Evolutionary conservation across 108 stramenopile genomes (phyloP).

Genomic region (Cyclostephanos tholiformis): DNA sequence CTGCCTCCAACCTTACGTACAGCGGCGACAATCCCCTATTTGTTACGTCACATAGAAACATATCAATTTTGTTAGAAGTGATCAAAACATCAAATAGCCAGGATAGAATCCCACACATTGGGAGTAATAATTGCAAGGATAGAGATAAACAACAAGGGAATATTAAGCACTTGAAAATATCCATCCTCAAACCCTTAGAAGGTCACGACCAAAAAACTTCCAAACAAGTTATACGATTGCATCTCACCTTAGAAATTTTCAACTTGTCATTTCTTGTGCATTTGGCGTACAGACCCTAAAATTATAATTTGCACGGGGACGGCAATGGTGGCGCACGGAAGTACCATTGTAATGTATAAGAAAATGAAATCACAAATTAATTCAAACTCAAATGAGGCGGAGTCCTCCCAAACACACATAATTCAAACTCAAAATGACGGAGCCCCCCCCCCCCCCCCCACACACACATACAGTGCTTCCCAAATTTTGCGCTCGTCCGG

Average conservation of each 20-base stretch:
- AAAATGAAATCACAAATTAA: too few species aligned
- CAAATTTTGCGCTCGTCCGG: too few species aligned
- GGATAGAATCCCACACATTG: neutral
- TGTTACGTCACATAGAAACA: neutral
- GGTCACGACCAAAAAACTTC: neutral
- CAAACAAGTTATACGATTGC: neutral
- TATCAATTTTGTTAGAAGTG: neutral
- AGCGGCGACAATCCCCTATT: conserved; percentile 43
- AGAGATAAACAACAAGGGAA: neutral
- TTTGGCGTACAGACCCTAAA: conserved; percentile 36
- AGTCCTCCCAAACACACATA: too few species aligned
- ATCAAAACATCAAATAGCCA: neutral
- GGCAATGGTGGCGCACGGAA: neutral
- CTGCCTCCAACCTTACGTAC: conserved; percentile 35
- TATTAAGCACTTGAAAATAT: neutral
- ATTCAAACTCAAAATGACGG: too few species aligned
- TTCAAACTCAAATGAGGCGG: too few species aligned
- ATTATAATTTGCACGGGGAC: neutral
- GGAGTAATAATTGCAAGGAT: neutral
- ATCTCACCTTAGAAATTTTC: conserved; percentile 44
- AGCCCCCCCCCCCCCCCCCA: too few species aligned
- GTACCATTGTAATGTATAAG: too few species aligned
- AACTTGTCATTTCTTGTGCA: conserved; percentile 40
- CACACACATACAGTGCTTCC: too few species aligned
- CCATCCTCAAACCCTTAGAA: too few species aligned